Conservation (phyloP, 768 basidiomycete species). For the Lactifluus echinatus region DNA sequence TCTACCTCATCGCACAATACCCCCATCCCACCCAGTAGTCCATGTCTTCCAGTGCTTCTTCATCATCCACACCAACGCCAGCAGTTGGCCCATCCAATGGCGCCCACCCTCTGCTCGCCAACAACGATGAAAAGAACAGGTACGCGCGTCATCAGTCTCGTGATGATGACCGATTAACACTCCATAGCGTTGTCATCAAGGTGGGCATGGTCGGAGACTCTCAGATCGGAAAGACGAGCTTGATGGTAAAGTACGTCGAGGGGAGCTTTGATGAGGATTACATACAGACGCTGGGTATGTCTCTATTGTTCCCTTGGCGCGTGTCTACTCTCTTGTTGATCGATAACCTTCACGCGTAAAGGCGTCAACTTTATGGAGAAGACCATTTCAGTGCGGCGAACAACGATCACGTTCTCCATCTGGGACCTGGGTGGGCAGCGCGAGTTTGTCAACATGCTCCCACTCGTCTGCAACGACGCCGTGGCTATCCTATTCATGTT, state of each 20-base stretch:
- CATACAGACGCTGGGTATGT: slow-evolving; percentile 94
- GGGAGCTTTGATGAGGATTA: slow-evolving; percentile 99
- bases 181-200: slow-evolving; percentile 84
- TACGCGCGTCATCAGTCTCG: slow-evolving; percentile 20
- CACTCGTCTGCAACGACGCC: slow-evolving; percentile 98
- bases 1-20: slow-evolving; percentile 1
- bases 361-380: slow-evolving; percentile 99
- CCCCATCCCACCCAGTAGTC: slow-evolving; percentile 19
- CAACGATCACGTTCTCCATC: slow-evolving; percentile 98
- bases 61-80: slow-evolving; percentile 39
- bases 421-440: slow-evolving; percentile 98
- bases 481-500: slow-evolving; percentile 99
- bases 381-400: slow-evolving; percentile 95
- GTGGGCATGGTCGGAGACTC: slow-evolving; percentile 99
- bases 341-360: slow-evolving; percentile 20
- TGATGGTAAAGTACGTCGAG: slow-evolving; percentile 99
- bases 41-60: slow-evolving; percentile 29
- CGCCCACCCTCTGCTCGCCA: slow-evolving; percentile 45
- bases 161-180: background rate
- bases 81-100: slow-evolving; percentile 41
- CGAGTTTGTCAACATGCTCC: slow-evolving; percentile 99
- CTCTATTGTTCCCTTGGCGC: slow-evolving; percentile 3
- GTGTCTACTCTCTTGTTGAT: slow-evolving; percentile 17
- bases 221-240: slow-evolving; percentile 97
- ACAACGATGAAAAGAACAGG: slow-evolving; percentile 73